Evolutionary conservation across 2,329 filamentous ascomycete genomes (phyloP).

Genomic region (Pseudocercospora vitis): DNA sequence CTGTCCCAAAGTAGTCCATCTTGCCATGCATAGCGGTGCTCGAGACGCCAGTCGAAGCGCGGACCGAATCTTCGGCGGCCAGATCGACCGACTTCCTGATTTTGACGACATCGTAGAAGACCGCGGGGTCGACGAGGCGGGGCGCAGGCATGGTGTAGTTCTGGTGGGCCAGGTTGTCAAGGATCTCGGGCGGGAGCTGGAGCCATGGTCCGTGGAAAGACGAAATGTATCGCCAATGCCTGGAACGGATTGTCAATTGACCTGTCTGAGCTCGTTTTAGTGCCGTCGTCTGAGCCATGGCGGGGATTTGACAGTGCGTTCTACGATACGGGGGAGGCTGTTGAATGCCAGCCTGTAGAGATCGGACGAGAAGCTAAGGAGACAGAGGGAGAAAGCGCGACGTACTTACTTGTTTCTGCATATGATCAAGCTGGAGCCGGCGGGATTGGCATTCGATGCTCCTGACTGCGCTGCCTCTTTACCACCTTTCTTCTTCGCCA

Average conservation of each 20-base stretch:
- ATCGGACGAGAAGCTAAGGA: conserved; percentile 6
- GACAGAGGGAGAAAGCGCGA: conserved; percentile 22
- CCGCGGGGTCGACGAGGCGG: conserved; percentile 72
- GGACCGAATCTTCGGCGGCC: conserved; percentile 73
- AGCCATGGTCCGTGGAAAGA: conserved; percentile 83
- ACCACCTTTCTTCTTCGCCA: conserved; percentile 38
- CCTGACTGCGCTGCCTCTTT: conserved; percentile 24
- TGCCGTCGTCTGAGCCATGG: too few relatives aligned
- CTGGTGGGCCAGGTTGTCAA: conserved; percentile 74
- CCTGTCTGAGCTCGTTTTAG: too few relatives aligned
- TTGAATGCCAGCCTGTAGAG: not conserved
- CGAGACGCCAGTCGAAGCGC: conserved; percentile 71
- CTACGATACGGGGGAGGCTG: too few relatives aligned
- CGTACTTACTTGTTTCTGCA: conserved; percentile 67
- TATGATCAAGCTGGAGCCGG: conserved; percentile 57
- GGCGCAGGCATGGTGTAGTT: conserved; percentile 77
- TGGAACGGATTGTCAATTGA: conserved; percentile 41
- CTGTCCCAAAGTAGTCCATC: conserved; percentile 48
- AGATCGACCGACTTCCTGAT: conserved; percentile 78
- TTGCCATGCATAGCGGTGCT: conserved; percentile 61
- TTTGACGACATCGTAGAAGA: conserved; percentile 82
- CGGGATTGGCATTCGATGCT: conserved; percentile 21
- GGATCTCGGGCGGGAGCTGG: conserved; percentile 73
- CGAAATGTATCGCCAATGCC: conserved; percentile 83
- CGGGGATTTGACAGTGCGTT: too few relatives aligned